Base-by-base conservation (phyloP, 352 stramenopile genomes). In the Phytophthora parvispora region DNA sequence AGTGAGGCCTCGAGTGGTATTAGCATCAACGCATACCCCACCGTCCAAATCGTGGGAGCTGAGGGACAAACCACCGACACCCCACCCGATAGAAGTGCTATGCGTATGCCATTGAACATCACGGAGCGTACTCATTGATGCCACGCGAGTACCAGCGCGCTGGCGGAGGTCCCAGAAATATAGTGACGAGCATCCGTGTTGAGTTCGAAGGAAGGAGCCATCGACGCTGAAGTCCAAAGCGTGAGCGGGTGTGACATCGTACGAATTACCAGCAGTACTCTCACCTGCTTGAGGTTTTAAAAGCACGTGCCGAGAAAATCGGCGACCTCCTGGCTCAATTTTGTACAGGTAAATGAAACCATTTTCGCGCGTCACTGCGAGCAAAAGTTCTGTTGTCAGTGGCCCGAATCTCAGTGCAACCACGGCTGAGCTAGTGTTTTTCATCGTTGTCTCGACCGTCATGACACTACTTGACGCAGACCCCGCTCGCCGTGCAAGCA, bases 271-370 rank as follows among this genome's bases (percentile, higher is more conserved):
- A 5, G 50, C 12, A 34, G 24, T 27, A 25, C 45, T 36, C 25
- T 59, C 57, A 8, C 47, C n/a, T 50, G 81, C 74, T 40, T 72
- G 69, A 32, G 83, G 76, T 52, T 91, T 84, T 16, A 95, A 67
- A 25, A 95, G 64, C 20, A 80, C 80, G 43, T 83, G 86, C 5
- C 85, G 81, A 31, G 72, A 76, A 43, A 94, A 80, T 10, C 63
- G 69, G 20, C 55, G 59, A 22, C 49, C 31, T 25, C 24, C 29
- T 56, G 34, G 66, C 64, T 91, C 76, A 13, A 95, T 47, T 34
- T 49, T 78, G 64, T 95, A 95, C 2, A 95, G 50, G 62, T 94
- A 95, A 27, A 93, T 75, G 12, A 93, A 59, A 1, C 86, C 86
- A 31, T 93, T 93, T 1, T 74, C 73, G 20, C 88, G 80, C 1